A percentile compares a stretch with the other conserved stretches of the same genome.
Conservation (phyloP, 352 stramenopile species). For the Globisporangium yorkense region DNA sequence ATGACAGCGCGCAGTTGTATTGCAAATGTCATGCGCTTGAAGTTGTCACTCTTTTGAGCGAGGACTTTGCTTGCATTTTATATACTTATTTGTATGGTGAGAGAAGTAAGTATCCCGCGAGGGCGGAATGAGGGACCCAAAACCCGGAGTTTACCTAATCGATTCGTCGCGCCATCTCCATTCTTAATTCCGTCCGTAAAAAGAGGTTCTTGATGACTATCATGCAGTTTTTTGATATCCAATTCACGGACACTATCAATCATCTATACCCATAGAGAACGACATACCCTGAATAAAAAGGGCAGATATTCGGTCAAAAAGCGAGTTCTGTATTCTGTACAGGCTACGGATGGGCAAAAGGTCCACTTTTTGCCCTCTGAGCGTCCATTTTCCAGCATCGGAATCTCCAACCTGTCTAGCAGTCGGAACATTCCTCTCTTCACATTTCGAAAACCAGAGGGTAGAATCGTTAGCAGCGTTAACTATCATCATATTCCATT, state of each 20-base stretch:
- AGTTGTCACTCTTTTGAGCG: not conserved
- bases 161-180: not conserved
- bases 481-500: not conserved
- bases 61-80: not conserved
- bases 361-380: not conserved
- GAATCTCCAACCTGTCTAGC: not conserved
- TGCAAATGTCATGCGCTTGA: not conserved
- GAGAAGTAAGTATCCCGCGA: not conserved
- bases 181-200: not conserved
- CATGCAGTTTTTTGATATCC: not conserved
- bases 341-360: not conserved
- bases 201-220: not conserved
- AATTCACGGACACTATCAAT: too few relatives aligned
- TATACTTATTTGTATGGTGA: not conserved
- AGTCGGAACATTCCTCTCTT: not conserved
- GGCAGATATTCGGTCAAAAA: constrained; percentile 1
- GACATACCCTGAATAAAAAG: not conserved
- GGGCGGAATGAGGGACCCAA: not conserved
- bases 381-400: not conserved
- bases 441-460: not conserved
- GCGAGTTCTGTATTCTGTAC: constrained; percentile 1
- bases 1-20: not conserved
- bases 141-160: not conserved
- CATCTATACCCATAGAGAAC: not conserved
- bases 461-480: not conserved